Percentiles rank a stretch among this genome's conserved stretches.
These are phyloP conservation scores for Canariomyces notabilis DNA, from an alignment of 2,329 filamentous ascomycete genomes.

Conservation along the genomic window DNA sequence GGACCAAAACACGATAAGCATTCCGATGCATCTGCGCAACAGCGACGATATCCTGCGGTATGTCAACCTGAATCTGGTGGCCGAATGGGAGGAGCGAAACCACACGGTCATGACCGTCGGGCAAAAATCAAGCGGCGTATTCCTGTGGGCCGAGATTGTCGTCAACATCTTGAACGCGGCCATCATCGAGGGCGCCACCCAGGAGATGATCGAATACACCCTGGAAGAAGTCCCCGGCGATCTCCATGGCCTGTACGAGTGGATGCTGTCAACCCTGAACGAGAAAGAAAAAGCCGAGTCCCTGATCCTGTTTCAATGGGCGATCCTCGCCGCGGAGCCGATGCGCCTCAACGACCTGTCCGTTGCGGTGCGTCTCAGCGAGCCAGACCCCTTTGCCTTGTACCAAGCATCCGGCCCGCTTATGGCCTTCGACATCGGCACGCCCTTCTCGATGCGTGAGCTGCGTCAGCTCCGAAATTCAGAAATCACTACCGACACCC, in stretches of 20 bases:
- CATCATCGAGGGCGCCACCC: constrained; percentile 31
- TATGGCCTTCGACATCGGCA: constrained; percentile 25
- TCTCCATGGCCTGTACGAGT: constrained; percentile 32
- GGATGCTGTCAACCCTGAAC: constrained; percentile 31
- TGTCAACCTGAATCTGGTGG: constrained; percentile 29
- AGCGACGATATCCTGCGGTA: constrained; percentile 30
- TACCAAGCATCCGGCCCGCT: constrained; percentile 16
- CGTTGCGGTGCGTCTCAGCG: constrained; percentile 29
- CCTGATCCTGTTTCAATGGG: constrained; percentile 32
- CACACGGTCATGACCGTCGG: constrained; percentile 27
- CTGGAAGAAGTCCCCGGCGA: constrained; percentile 30
- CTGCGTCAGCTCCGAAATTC: constrained; percentile 25
- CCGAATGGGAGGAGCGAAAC: constrained; percentile 31
- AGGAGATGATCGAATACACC: constrained; percentile 31
- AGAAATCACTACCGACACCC: constrained; percentile 27
- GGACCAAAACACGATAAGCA: constrained; percentile 24
- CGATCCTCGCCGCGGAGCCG: constrained; percentile 30
- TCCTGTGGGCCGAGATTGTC: constrained; percentile 34
- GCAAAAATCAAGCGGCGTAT: constrained; percentile 28
- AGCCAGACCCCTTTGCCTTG: constrained; percentile 14
- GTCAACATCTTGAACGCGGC: constrained; percentile 35
- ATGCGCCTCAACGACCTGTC: constrained; percentile 31
- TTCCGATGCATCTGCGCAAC: constrained; percentile 30
- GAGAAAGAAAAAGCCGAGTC: constrained; percentile 28
- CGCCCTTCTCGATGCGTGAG: constrained; percentile 26